Base-by-base conservation (phyloP, 805 yeast species). In the Priceomyces fermenticarens region DNA sequence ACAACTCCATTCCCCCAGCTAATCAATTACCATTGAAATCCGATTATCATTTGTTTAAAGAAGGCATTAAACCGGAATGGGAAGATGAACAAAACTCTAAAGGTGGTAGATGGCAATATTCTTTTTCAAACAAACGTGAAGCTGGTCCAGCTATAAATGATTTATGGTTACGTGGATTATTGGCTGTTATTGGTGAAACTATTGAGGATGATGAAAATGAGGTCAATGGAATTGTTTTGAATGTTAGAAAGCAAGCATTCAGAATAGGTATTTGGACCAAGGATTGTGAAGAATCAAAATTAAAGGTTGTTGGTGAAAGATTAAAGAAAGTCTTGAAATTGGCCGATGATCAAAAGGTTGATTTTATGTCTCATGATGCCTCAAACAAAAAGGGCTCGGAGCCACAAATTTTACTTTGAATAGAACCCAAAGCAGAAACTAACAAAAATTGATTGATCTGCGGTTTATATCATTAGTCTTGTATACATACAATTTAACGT, bases 51-150 rank as follows among this genome's bases (percentile, higher is more conserved):
- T 80, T 91, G 58, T 93, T 93, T 76, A 85, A 91, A 71, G 86
- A 85, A 62, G 96, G 89, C 43, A 81, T 93, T 57, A 85, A 88
- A 66, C 99, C 99, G 42, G 98, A 93, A 76, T 93, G 99, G 99
- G 99, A 93, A 75, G 98, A 93, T 66, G 75, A 71, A 40, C 78
- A 80, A 50, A 93, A 93, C 68, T 66, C 86, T 45, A 76, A 82
- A 53, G 99, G 99, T 61, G 99, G 99, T 59, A 88, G 87, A 71
- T 93, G 97, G 96, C 72, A 65, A 51, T 67, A 54, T 49, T 75
- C 86, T 32, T 86, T 78, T 69, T 82, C 78, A 67, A 81, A 85
- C 67, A 83, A 74, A 63, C 75, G 78, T 47, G 84, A 77, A 49
- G 70, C 67, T 45, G 64, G 68, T 47, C 67, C 72, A 35, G 81